These are phyloP conservation scores for Agaricus sinodeliciosus DNA, from an alignment of 768 basidiomycete genomes.

Conservation along the genomic window DNA sequence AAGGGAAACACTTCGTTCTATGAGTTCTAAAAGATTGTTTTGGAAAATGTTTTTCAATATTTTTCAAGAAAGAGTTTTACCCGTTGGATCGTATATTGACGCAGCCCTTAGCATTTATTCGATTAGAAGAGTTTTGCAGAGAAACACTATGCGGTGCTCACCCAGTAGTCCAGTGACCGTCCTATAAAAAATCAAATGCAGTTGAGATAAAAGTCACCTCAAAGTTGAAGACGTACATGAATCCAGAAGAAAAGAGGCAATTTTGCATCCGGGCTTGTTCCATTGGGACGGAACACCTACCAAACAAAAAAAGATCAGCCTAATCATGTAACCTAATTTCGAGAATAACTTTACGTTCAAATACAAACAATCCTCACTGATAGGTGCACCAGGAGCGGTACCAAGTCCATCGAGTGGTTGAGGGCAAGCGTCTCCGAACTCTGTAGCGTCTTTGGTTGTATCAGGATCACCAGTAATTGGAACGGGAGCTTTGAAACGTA, in stretches of 20 bases:
- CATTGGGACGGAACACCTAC: conserved; percentile 32
- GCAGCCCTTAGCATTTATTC: conserved; percentile 30
- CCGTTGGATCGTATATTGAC: conserved; percentile 40
- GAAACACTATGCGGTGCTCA: conserved; percentile 12
- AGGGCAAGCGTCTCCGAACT: conserved; percentile 51
- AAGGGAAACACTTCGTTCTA: conserved; percentile 38
- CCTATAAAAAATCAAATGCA: conserved; percentile 22
- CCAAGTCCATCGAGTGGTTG: conserved; percentile 34
- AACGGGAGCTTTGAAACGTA: conserved; percentile 53
- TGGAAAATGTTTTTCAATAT: too few relatives aligned
- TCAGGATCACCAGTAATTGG: conserved; percentile 26
- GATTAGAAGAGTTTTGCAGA: background rate
- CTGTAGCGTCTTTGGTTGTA: conserved; percentile 33
- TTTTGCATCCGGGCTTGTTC: conserved; percentile 15
- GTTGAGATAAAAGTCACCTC: background rate
- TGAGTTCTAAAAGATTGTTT: conserved; percentile 29
- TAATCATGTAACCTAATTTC: too few relatives aligned
- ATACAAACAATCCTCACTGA: conserved; percentile 48
- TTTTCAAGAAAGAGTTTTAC: conserved; percentile 20
- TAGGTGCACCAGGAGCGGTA: conserved; percentile 38
- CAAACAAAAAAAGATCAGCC: too few relatives aligned
- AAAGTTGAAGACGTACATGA: conserved; percentile 19
- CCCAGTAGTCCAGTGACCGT: conserved; percentile 42
- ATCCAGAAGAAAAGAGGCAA: conserved; percentile 35
- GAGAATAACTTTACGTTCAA: conserved; percentile 34